These are phyloP conservation scores for Amborella trichopoda DNA, from an alignment of 164 flowering plant species.

Conservation along the genomic window DNA sequence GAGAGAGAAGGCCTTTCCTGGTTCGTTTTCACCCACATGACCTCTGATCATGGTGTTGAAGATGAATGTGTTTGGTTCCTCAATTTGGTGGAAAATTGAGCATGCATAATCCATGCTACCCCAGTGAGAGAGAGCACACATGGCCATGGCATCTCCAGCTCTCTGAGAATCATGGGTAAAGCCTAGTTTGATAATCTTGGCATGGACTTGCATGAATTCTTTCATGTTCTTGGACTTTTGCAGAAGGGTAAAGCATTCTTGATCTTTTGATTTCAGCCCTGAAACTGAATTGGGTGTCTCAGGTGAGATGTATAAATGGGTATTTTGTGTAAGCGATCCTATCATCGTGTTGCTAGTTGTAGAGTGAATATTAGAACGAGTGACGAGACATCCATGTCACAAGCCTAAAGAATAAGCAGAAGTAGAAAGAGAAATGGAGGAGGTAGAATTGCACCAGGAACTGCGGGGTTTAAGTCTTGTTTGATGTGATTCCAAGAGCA, in stretches of 20 bases:
- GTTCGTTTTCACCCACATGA: slow-evolving; percentile 25
- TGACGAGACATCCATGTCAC: slow-evolving; percentile 17
- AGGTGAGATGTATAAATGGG: slow-evolving; percentile 15
- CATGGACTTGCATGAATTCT: slow-evolving; percentile 63
- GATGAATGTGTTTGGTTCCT: slow-evolving; percentile 43
- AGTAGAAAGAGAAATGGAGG: background rate
- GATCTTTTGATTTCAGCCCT: slow-evolving; percentile 27
- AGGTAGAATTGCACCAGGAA: no score
- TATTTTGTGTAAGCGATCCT: slow-evolving; percentile 39
- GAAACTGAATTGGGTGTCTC: slow-evolving; percentile 15
- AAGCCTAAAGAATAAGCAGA: background rate
- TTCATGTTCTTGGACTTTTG: slow-evolving; percentile 57
- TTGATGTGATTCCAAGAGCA: no score
- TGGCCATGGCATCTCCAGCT: slow-evolving; percentile 37
- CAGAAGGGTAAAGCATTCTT: slow-evolving; percentile 33
- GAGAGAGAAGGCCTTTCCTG: slow-evolving; percentile 27
- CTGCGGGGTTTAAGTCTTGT: no score
- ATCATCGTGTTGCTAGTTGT: slow-evolving; percentile 33
- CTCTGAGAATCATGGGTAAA: slow-evolving; percentile 23
- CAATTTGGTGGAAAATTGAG: slow-evolving; percentile 49
- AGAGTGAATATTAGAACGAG: background rate
- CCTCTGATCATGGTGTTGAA: slow-evolving; percentile 74
- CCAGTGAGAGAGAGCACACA: slow-evolving; percentile 67
- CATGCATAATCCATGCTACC: slow-evolving; percentile 78
- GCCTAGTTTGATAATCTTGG: slow-evolving; percentile 47